These are phyloP conservation scores for Polychaeton citri DNA, from an alignment of 2,329 filamentous ascomycete genomes.

Conservation along the genomic window DNA sequence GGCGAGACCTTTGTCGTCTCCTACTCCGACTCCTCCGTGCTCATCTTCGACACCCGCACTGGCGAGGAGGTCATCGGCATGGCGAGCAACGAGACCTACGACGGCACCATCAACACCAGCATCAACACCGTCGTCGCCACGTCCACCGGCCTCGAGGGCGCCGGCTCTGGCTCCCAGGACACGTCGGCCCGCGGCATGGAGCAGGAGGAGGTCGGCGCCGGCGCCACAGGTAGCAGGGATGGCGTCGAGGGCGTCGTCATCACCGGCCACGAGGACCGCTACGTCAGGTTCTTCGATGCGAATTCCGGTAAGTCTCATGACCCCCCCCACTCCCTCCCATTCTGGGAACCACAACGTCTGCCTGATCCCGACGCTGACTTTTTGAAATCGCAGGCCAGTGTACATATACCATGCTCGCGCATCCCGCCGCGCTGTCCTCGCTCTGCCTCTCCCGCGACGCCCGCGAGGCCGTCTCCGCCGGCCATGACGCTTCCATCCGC, in stretches of 20 bases:
- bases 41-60: conserved; percentile 84
- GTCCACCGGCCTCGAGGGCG: conserved; percentile 55
- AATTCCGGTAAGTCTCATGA: conserved; percentile 72
- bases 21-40: conserved; percentile 76
- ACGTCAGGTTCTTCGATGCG: conserved; percentile 93
- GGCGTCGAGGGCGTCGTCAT: conserved; percentile 84
- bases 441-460: conserved; percentile 88
- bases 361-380: conserved; percentile 8
- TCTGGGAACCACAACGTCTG: too few species aligned
- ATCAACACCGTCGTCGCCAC: conserved; percentile 88
- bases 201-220: conserved; percentile 61
- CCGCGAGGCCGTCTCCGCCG: conserved; percentile 84
- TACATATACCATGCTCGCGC: conserved; percentile 96
- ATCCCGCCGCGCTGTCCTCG: conserved; percentile 83
- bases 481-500: conserved; percentile 85
- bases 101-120: conserved; percentile 67
- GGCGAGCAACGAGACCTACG: conserved; percentile 88
- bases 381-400: conserved; percentile 61
- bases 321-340: neutral
- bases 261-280: conserved; percentile 90
- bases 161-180: conserved; percentile 39
- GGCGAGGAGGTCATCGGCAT: conserved; percentile 87
- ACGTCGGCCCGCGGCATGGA: conserved; percentile 51
- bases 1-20: conserved; percentile 88
- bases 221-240: conserved; percentile 67